Percentiles rank a stretch among this genome's conserved stretches.
Evolutionary conservation across 2,329 filamentous ascomycete species (phyloP).

Genomic region (Talaromyces funiculosus): DNA sequence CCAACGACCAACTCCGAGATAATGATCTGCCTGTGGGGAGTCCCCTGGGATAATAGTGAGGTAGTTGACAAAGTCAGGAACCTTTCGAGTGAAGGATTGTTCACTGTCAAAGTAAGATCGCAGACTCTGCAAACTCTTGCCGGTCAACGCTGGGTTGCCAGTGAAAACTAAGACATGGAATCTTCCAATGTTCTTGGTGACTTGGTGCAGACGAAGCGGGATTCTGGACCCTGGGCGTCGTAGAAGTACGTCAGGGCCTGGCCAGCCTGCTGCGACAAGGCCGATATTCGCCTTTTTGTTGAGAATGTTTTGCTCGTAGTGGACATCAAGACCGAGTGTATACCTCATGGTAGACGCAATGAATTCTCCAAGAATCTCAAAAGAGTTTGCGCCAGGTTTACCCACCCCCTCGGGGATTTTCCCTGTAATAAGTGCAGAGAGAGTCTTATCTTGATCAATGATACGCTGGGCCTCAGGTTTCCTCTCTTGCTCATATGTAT

Average conservation of each 20-base stretch:
- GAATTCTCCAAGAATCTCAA: not conserved
- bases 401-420: not conserved
- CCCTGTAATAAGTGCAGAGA: not conserved
- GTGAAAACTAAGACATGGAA: conserved; percentile 7
- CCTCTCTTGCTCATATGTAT: conserved; percentile 5
- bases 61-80: not conserved
- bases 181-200: conserved; percentile 4
- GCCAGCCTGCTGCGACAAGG: not conserved
- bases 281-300: not conserved
- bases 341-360: not conserved
- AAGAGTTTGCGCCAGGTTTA: not conserved
- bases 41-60: not conserved
- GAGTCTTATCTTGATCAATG: not conserved
- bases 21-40: not conserved
- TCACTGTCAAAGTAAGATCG: not conserved
- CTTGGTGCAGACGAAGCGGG: conserved; percentile 2
- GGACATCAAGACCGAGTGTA: not conserved
- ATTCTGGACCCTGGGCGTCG: not conserved
- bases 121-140: not conserved
- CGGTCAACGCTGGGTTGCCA: not conserved
- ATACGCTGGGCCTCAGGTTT: not conserved
- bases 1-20: not conserved
- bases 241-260: not conserved
- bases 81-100: not conserved
- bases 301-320: not conserved